These are phyloP conservation scores for Chalciporus sp. DNA, from an alignment of 1,284 basidiomycete genomes.

Conservation along the genomic window DNA sequence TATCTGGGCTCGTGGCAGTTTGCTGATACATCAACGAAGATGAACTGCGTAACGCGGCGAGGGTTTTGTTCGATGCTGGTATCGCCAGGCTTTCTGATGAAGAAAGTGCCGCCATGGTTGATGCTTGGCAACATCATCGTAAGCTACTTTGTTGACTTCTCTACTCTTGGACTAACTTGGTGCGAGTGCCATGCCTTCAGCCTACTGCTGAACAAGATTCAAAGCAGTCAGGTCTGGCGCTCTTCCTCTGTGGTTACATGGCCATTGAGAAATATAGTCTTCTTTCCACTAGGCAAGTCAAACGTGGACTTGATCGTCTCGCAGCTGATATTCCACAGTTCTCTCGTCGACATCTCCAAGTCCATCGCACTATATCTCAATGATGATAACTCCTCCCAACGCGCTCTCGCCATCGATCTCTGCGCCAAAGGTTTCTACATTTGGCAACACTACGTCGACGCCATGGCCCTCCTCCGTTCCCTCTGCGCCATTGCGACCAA, in stretches of 20 bases:
- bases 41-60: conserved; percentile 76
- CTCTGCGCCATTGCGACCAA: conserved; percentile 83
- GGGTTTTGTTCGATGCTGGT: conserved; percentile 75
- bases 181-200: conserved; percentile 67
- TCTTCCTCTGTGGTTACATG: conserved; percentile 83
- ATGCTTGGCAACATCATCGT: conserved; percentile 74
- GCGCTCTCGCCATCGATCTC: conserved; percentile 84
- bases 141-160: conserved; percentile 26
- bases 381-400: conserved; percentile 65
- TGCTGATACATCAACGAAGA: conserved; percentile 40
- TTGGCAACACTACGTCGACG: conserved; percentile 94
- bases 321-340: conserved; percentile 44
- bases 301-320: no score
- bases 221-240: conserved; percentile 60
- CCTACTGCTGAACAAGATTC: conserved; percentile 57
- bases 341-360: conserved; percentile 81
- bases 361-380: conserved; percentile 81
- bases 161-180: conserved; percentile 9
- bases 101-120: conserved; percentile 61
- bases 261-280: conserved; percentile 82
- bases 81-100: conserved; percentile 68
- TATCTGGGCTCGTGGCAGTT: neutral
- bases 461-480: conserved; percentile 85
- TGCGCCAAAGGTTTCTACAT: conserved; percentile 89
- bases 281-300: conserved; percentile 65